A percentile compares a stretch with the other conserved stretches of the same genome.
These are phyloP conservation scores for Chlorella sp. DNA, from an alignment of 139 green algal species.

Conservation along the genomic window DNA sequence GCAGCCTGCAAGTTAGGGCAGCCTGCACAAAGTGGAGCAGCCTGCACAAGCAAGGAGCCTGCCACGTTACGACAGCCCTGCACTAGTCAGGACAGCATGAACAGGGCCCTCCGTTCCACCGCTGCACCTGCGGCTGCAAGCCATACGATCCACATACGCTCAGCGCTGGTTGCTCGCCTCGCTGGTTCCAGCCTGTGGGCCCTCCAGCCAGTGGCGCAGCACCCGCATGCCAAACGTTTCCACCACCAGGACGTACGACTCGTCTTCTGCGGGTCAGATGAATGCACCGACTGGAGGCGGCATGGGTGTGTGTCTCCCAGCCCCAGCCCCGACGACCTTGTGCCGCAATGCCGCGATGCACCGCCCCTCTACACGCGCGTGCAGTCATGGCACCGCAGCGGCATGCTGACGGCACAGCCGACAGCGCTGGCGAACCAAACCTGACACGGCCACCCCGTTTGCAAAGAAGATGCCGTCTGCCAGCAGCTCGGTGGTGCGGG, in stretches of 20 bases:
- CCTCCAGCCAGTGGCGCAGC: conserved; percentile 64
- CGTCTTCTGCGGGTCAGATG: conserved; percentile 41
- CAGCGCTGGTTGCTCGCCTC: neutral
- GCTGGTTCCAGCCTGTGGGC: conserved; percentile 47
- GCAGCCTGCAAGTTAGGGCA: neutral
- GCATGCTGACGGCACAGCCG: neutral
- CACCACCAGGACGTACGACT: conserved; percentile 61
- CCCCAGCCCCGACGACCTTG: too few species aligned
- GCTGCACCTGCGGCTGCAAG: neutral
- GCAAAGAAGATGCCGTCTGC: conserved; percentile 67
- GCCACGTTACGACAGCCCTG: neutral
- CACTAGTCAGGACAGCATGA: too few species aligned
- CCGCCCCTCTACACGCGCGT: too few species aligned
- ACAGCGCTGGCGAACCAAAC: neutral
- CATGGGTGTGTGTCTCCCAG: too few species aligned
- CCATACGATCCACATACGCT: too few species aligned
- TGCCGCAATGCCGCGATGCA: too few species aligned
- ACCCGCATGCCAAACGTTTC: conserved; percentile 50
- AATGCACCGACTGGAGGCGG: too few species aligned
- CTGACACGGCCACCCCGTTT: conserved; percentile 76
- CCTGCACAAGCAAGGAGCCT: neutral
- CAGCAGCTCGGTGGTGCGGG: conserved; percentile 49
- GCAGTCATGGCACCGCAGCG: neutral
- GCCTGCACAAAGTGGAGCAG: neutral
- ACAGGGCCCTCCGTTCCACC: too few species aligned